Evolutionary conservation across 192 early-diverging fungal genomes (phyloP), one percentile per base, ranked within the genome.

Genomic region (Cetraspora pellucida): DNA sequence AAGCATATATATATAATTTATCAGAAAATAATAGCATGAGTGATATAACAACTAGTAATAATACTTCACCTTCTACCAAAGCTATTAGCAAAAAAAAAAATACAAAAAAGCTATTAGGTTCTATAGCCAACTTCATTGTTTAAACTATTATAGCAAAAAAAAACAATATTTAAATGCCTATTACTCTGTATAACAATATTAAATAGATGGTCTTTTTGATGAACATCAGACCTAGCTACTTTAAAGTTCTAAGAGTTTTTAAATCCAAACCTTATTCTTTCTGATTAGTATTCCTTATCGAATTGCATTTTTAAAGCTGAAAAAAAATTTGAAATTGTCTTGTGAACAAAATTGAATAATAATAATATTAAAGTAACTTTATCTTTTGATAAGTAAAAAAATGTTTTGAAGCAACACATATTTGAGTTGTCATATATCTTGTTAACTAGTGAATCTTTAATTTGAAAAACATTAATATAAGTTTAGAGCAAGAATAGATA

Each of bases 381-480:
- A 19, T 9, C 46, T 5, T 70, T 70, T 70, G 47, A 68, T 44
- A 21, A 7, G 21, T 68, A 46, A 17, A 68, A 45, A 3, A n/a
- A n/a, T n/a, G n/a, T n/a, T n/a, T n/a, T n/a, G n/a, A n/a, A n/a
- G n/a, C n/a, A n/a, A n/a, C n/a, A 68, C 1, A 49, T 70, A 19
- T 50, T 70, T 70, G 47, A 30, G 1, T 8, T 30, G 19, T 16
- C 52, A 49, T 49, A 52, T 27, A 70, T 52, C 10, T 5, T 50
- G 4, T 50, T 25, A 49, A 23, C 14, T 50, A 47, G 67, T 27
- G 23, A 70, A 50, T 0, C 30, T 47, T 30, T 46, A 70, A 27
- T 70, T 25, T 70, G 47, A 21, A 30, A 70, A 21, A 11, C 2
- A 50, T 50, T 23, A 47, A 70, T 50, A 70, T 70, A 28, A 70